A percentile compares a stretch with the other conserved stretches of the same genome.
Evolutionary conservation across 1,284 basidiomycete genomes (phyloP).

Genomic region (Thecaphora thlaspeos): DNA sequence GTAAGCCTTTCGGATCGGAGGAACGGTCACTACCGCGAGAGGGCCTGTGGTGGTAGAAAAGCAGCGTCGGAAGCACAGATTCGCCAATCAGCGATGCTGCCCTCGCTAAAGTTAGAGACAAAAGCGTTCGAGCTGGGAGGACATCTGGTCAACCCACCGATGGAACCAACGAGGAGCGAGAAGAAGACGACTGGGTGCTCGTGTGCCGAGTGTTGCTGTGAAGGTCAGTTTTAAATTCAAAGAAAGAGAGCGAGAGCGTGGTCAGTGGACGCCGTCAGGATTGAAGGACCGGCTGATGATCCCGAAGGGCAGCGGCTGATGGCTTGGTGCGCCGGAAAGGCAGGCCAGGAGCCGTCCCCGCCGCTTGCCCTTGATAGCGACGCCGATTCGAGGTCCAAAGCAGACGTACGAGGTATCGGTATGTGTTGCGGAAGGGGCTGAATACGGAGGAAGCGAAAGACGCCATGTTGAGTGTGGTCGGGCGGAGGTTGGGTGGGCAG

Average conservation of each 20-base stretch:
- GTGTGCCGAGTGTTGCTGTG: constrained; percentile 77
- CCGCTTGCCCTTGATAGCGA: neutral
- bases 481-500: too few relatives aligned
- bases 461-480: constrained; percentile 14
- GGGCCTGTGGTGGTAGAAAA: constrained; percentile 68
- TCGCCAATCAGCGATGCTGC: too few relatives aligned
- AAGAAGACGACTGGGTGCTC: constrained; percentile 90
- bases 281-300: too few relatives aligned
- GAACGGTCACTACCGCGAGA: constrained; percentile 71
- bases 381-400: neutral
- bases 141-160: constrained; percentile 38
- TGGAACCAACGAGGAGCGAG: constrained; percentile 71
- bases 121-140: neutral
- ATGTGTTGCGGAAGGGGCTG: constrained; percentile 48
- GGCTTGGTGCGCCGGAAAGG: too few relatives aligned
- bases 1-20: constrained; percentile 70
- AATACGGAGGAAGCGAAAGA: constrained; percentile 24
- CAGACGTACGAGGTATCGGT: constrained; percentile 48
- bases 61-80: too few relatives aligned
- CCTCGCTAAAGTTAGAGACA: neutral
- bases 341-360: too few relatives aligned
- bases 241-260: neutral
- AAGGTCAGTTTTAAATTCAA: neutral
- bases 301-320: too few relatives aligned
- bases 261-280: constrained; percentile 1